Base-by-base conservation (phyloP, 1,284 basidiomycete genomes). In the Inonotus obliquus region DNA sequence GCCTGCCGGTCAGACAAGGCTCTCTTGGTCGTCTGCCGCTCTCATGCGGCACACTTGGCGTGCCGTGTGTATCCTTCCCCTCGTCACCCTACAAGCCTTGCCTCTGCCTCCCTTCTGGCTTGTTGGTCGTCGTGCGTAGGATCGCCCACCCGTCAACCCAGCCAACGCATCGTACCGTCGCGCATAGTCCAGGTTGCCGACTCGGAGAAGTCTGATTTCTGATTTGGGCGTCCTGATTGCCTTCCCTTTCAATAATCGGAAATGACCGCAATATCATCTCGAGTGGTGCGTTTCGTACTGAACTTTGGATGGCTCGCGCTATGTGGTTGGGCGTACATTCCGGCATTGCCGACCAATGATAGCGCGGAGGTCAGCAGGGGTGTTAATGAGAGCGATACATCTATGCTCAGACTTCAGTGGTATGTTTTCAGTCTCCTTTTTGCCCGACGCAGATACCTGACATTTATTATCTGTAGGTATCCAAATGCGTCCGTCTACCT, bases 341-440 rank as follows among this genome's bases (percentile, higher is more conserved):
- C 91, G 0, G 92, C 91, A 1, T 70, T 76, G n/a, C 80, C 87
- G 11, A 85, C 87, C 39, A 91, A 92, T 70, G 76, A 80, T 63
- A 86, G 87, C 0, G 76, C 77, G 57, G 82, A 81, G 14, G 75
- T 79, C 45, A 75, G 73, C 4, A 75, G 73, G 10, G 79, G 75
- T 17, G 69, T 81, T 54, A 85, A 85, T 69, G 73, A 81, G 23
- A 79, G 81, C 3, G 83, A 86, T 67, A 71, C 78, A 14, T 86
- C 86, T 7, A 78, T 75, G 52, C 76, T 91, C 55, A 75, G 77
- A 62, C 72, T 92, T 59, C 79, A 83, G 63, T 92, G 88, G 89
- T 59, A 35, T 27, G 17, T 83, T 77, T 67, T 69, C 71, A 44
- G 77, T 79, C 55, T 79, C 78, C 81, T 84, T 61, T 59, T 76